A percentile compares a stretch with the other conserved stretches of the same genome.
These are phyloP conservation scores for Flaveria bidentis DNA, from an alignment of 129 eudicot genomes.

Conservation along the genomic window DNA sequence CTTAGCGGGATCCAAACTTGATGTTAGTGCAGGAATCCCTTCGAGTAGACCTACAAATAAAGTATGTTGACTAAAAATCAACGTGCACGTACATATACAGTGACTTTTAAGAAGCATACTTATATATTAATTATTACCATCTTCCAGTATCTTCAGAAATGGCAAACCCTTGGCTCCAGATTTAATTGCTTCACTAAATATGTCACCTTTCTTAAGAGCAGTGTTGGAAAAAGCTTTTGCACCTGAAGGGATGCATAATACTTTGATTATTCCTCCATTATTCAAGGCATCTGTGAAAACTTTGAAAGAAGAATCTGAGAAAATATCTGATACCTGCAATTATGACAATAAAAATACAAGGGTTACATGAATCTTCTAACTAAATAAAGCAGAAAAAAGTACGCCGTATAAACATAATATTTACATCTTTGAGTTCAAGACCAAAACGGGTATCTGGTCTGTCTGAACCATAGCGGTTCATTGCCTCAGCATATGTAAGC, in stretches of 20 bases:
- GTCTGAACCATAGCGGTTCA: conserved; percentile 91
- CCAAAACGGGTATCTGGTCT: conserved; percentile 92
- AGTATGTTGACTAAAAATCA: background rate
- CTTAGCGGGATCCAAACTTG: conserved; percentile 57
- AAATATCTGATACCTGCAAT: conserved; percentile 81
- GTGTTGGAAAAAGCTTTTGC: conserved; percentile 81
- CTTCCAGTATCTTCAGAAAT: conserved; percentile 72
- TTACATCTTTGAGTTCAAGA: conserved; percentile 91
- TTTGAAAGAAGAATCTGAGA: conserved; percentile 71
- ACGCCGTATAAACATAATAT: background rate
- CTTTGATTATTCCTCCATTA: conserved; percentile 74
- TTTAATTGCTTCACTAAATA: conserved; percentile 73
- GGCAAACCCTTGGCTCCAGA: conserved; percentile 99
- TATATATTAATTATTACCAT: conserved; percentile 45
- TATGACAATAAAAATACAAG: background rate
- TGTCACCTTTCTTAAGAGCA: conserved; percentile 87
- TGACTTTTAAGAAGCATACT: background rate
- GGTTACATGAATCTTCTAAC: background rate
- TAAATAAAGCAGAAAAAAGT: background rate
- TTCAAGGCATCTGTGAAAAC: conserved; percentile 73
- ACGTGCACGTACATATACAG: background rate
- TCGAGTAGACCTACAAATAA: conserved; percentile 60
- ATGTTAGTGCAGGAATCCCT: conserved; percentile 79
- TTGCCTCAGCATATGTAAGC: conserved; percentile 95
- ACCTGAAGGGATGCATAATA: conserved; percentile 79